Conservation (phyloP, 805 yeast genomes). For the Candida rishiriensis region DNA sequence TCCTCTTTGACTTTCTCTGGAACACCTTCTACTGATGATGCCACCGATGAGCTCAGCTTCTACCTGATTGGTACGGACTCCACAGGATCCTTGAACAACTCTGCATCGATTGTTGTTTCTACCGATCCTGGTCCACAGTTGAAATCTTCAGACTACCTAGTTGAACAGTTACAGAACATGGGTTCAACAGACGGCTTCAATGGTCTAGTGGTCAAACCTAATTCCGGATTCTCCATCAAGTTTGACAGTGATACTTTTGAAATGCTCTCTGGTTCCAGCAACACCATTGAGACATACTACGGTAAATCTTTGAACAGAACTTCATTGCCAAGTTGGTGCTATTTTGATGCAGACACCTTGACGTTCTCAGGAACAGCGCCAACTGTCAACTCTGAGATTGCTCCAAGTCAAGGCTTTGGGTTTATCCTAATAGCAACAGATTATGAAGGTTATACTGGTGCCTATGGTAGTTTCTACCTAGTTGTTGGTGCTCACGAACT, state of each 20-base stretch:
- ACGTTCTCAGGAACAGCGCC: slow-evolving; percentile 89
- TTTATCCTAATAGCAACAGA: slow-evolving; percentile 79
- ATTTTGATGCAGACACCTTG: slow-evolving; percentile 56
- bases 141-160: slow-evolving; percentile 36
- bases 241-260: slow-evolving; percentile 62
- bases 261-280: slow-evolving; percentile 36
- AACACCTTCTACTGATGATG: slow-evolving; percentile 48
- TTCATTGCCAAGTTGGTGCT: slow-evolving; percentile 88
- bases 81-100: slow-evolving; percentile 43
- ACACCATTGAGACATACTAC: slow-evolving; percentile 60
- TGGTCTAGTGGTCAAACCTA: slow-evolving; percentile 72
- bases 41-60: slow-evolving; percentile 44
- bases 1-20: slow-evolving; percentile 62
- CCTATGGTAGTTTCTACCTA: slow-evolving; percentile 63
- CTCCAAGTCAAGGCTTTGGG: slow-evolving; percentile 73
- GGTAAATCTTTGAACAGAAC: slow-evolving; percentile 80
- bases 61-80: slow-evolving; percentile 61
- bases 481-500: slow-evolving; percentile 87
- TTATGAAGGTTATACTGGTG: slow-evolving; percentile 67
- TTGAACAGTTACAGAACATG: slow-evolving; percentile 50
- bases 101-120: slow-evolving; percentile 60
- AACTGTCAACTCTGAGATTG: slow-evolving; percentile 74
- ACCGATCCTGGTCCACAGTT: slow-evolving; percentile 50
- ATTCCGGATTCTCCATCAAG: slow-evolving; percentile 57
- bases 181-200: slow-evolving; percentile 76